phyloP scores from a whole-genome alignment of 495 filamentous ascomycete genomes.

The Aspergillus panamensis region DNA sequence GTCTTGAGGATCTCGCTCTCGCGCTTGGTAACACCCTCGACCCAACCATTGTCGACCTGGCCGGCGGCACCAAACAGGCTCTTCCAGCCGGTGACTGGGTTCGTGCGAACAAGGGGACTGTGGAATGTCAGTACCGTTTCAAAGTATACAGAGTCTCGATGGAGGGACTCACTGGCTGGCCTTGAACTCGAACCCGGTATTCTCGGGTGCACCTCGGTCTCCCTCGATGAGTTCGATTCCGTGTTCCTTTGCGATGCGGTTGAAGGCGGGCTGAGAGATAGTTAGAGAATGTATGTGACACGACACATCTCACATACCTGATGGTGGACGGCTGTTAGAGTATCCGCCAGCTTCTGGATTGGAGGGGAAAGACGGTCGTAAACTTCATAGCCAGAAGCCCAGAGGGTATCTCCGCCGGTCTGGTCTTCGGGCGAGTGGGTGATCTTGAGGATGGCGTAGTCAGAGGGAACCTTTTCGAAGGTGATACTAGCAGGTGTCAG shows the following conservation, averaged over 20 bases:
- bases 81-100: conserved; percentile 15
- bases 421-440: conserved; percentile 3
- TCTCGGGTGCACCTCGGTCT: conserved; percentile 6
- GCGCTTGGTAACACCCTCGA: conserved; percentile 1
- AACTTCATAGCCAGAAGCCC: conserved; percentile 11
- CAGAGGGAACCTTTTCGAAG: conserved; percentile 3
- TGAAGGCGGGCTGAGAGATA: neutral
- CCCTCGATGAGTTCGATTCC: neutral
- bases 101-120: conserved; percentile 11
- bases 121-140: neutral
- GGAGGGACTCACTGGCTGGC: conserved; percentile 5
- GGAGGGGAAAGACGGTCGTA: conserved; percentile 11
- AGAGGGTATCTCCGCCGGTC: conserved; percentile 11
- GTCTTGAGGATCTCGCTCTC: conserved; percentile 10
- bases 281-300: neutral
- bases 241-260: conserved; percentile 7
- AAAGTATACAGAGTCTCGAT: no score
- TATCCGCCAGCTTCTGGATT: neutral
- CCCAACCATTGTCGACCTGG: conserved; percentile 1
- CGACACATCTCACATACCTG: neutral
- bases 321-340: conserved; percentile 1
- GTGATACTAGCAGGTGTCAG: conserved; percentile 3
- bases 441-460: conserved; percentile 8
- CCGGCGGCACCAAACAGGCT: neutral
- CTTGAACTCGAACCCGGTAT: conserved; percentile 3